These are phyloP conservation scores for Gomphus sp. DNA, from an alignment of 1,284 basidiomycete genomes.

Conservation along the genomic window DNA sequence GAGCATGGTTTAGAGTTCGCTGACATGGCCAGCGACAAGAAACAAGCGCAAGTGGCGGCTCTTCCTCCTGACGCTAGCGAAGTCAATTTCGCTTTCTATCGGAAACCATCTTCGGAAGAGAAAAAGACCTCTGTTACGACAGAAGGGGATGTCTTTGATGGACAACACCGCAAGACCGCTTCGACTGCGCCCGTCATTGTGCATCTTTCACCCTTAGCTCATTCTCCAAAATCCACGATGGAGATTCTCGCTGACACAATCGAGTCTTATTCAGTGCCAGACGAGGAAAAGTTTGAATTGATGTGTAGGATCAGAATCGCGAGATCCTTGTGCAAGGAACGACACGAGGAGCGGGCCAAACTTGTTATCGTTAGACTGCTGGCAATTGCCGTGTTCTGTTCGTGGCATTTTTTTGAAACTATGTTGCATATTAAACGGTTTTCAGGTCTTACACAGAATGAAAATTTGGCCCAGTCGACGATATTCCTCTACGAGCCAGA, in stretches of 20 bases:
- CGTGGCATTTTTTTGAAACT: background rate
- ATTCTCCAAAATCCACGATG: constrained; percentile 55
- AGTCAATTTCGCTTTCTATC: constrained; percentile 71
- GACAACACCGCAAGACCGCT: constrained; percentile 2
- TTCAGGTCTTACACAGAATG: constrained; percentile 67
- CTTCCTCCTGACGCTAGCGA: constrained; percentile 63
- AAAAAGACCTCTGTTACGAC: constrained; percentile 17
- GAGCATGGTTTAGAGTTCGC: constrained; percentile 65
- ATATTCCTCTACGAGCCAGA: constrained; percentile 95
- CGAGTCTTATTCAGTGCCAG: constrained; percentile 66
- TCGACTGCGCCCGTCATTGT: constrained; percentile 44
- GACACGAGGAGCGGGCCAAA: constrained; percentile 63
- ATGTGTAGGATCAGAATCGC: constrained; percentile 83
- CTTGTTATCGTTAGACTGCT: constrained; percentile 78
- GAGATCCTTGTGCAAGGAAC: constrained; percentile 49
- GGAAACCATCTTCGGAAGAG: constrained; percentile 29
- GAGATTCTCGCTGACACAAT: constrained; percentile 69
- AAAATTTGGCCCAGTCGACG: constrained; percentile 69
- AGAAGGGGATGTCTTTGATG: constrained; percentile 7
- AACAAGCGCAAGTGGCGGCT: constrained; percentile 41
- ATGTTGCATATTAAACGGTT: constrained; percentile 10
- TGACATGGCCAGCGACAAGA: constrained; percentile 52
- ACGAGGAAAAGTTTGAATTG: constrained; percentile 83
- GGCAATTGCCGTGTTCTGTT: constrained; percentile 77
- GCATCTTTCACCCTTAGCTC: constrained; percentile 51